These are phyloP conservation scores for Microbotryum scabiosae DNA, from an alignment of 1,284 basidiomycete species.

Conservation along the genomic window DNA sequence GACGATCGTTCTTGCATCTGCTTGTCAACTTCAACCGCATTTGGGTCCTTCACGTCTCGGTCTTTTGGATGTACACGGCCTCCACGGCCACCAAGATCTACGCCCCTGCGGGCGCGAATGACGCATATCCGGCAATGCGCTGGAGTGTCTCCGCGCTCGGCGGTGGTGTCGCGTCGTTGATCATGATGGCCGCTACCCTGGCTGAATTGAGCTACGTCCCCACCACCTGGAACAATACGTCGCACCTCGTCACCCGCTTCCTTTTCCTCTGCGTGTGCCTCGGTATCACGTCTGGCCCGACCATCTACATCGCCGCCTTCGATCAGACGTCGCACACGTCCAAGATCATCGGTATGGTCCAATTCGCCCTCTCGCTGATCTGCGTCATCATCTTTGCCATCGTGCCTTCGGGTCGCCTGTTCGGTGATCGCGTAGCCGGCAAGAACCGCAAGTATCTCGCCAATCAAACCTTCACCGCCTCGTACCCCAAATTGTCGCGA, in stretches of 20 bases:
- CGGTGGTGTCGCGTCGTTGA: slow-evolving; percentile 77
- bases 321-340: slow-evolving; percentile 57
- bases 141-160: slow-evolving; percentile 86
- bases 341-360: slow-evolving; percentile 80
- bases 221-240: slow-evolving; percentile 93
- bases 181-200: slow-evolving; percentile 87
- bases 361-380: slow-evolving; percentile 77
- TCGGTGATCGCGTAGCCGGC: slow-evolving; percentile 86
- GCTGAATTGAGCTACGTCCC: slow-evolving; percentile 93
- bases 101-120: slow-evolving; percentile 41
- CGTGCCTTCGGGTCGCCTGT: slow-evolving; percentile 86
- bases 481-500: slow-evolving; percentile 62
- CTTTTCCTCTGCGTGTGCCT: slow-evolving; percentile 76
- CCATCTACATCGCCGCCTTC: slow-evolving; percentile 77
- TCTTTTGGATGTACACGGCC: slow-evolving; percentile 84
- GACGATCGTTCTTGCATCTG: slow-evolving; percentile 84
- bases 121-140: slow-evolving; percentile 59
- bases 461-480: slow-evolving; percentile 90
- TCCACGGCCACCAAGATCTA: slow-evolving; percentile 88
- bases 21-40: slow-evolving; percentile 97
- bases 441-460: slow-evolving; percentile 91
- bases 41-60: slow-evolving; percentile 86
- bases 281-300: slow-evolving; percentile 75
- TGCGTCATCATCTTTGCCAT: slow-evolving; percentile 74
- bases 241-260: slow-evolving; percentile 77